Percentiles rank a stretch among this genome's conserved stretches.
phyloP scores from a whole-genome alignment of 2,329 filamentous ascomycete species.

The Fusarium circinatum region DNA sequence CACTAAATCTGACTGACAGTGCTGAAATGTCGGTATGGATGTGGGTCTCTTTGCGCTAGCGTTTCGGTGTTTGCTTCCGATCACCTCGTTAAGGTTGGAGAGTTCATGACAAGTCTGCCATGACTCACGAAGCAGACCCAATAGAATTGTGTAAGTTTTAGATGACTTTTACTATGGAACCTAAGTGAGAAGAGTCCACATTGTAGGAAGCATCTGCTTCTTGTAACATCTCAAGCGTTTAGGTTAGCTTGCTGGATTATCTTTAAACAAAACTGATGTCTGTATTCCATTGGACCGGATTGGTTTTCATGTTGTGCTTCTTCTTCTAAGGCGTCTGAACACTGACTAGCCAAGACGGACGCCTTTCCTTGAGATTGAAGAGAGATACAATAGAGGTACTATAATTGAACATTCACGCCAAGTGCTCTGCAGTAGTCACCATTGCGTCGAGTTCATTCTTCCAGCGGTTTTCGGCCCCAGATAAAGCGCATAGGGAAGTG shows the following conservation, averaged over 20 bases:
- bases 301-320: fast-evolving
- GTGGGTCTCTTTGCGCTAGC: not conserved
- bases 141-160: fast-evolving
- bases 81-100: not conserved
- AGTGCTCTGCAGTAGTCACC: fast-evolving
- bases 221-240: fast-evolving
- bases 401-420: too few species aligned
- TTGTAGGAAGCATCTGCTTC: not conserved
- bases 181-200: not conserved
- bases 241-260: not conserved
- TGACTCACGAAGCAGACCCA: not conserved
- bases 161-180: fast-evolving
- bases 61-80: not conserved
- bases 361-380: fast-evolving
- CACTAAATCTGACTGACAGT: not conserved
- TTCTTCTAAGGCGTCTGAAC: fast-evolving
- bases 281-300: fast-evolving
- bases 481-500: conserved; percentile 10
- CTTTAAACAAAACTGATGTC: fast-evolving
- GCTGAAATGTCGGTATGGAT: not conserved
- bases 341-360: fast-evolving
- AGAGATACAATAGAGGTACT: fast-evolving
- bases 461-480: not conserved
- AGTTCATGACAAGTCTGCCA: not conserved
- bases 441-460: fast-evolving